Evolutionary conservation across 352 stramenopile species (phyloP), one percentile per base, ranked within the genome.

Genomic region (Globisporangium cederbergense): DNA sequence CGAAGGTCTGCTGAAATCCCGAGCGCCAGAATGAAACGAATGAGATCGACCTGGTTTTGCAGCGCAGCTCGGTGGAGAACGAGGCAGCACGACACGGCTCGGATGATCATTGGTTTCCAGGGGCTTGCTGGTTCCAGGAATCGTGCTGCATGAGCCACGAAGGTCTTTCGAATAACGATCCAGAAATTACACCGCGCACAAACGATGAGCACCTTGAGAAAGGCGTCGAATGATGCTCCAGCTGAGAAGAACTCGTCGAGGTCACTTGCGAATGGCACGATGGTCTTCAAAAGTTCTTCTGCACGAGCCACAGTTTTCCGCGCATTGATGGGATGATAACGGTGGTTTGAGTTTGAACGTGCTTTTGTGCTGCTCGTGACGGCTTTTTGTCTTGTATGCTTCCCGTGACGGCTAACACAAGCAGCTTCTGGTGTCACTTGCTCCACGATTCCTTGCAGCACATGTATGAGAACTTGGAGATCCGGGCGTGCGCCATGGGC

Each of bases 171-270:
- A 2, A 90, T 53, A 14, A 86, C 72, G 18, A 74, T 70, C 78
- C 81, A 90, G 45, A 87, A 65, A 22, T 76, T 59, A 40, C 75
- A 80, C 30, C 72, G 77, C 7, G 77, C 78, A 22, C 75, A 87
- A 18, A 79, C 63, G 40, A 87, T 78, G 6, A 90, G 47, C 5
- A 81, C 64, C 30, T 76, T 74, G 16, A 79, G 66, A 2, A 86
- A 42, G 16, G 69, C 57, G 13, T 88, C 81, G 43, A 81, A 87
- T 7, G 79, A 71, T 1, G 70, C 67, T 9, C 70, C 70, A 25
- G 76, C 25, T 20, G 64, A 69, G 54, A 85, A 68, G 52, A 88
- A 89, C 25, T 59, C 42, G 51, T 69, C 67, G 3, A 85, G 56
- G 7, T 80, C 52, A 42, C 55, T 50, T 16, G 71, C 28, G 20